Base-by-base conservation (phyloP, 208 protist genomes). In the Acanthamoeba polyphaga region DNA sequence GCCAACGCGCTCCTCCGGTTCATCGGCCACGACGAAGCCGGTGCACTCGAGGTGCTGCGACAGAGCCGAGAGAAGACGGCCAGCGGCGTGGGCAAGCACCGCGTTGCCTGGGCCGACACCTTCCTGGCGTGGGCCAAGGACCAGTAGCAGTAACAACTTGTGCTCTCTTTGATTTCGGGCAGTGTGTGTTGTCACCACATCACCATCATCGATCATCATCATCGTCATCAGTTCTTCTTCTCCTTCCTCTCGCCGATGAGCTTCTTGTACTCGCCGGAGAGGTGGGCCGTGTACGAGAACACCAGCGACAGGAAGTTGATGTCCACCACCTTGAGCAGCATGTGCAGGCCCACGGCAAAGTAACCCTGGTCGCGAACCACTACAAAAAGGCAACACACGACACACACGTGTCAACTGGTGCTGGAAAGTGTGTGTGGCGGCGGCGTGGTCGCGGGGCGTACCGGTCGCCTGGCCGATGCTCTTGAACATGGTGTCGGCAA, bases 281-380 rank as follows among this genome's bases (percentile, higher is more conserved):
- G 27, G 51, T 87, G 78, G 49, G 78, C 78, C 17, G 78, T 87
- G 78, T 34, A 38, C 22, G 78, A 87, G 78, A 87, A 62, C 51
- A 62, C 51, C 27, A 64, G 51, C 27, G 78, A 55, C 27, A 87
- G 43, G 78, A 87, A 87, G 78, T 87, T 87, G 51, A 87, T 64
- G 78, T 87, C 78, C 8, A 87, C 12, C 27, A 87, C 78, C 78
- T 87, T 87, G 1, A 87, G 78, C 78, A 87, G 78, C 78, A 87
- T 55, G 51, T 87, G 78, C 43, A 87, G 78, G n/a, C 78, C 78
- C 78, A 87, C 78, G n/a, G 78, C 78, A 22, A 87, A 87, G 78
- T 87, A 87, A 49, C 78, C 78, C 78, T 87, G 78, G 12, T 87
- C 78, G 49, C 78, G 78, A 8, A 87, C 51, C 78, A 87, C 78